A percentile compares a stretch with the other conserved stretches of the same genome.
These are phyloP conservation scores for Selenicereus undatus DNA, from an alignment of 148 eudicot genomes.

Conservation along the genomic window DNA sequence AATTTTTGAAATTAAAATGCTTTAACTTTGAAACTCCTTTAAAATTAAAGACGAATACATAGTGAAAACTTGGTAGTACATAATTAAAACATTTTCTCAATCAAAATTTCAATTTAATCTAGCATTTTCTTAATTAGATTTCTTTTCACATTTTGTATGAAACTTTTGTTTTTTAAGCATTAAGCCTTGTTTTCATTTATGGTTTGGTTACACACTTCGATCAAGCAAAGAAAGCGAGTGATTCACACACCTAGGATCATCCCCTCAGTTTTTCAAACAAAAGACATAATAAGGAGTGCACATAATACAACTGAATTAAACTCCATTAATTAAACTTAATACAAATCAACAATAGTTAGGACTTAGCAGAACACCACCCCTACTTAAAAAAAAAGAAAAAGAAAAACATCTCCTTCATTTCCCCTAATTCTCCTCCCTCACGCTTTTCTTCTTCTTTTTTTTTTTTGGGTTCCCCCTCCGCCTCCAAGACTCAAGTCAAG, in stretches of 20 bases:
- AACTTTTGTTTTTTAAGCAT: too few species aligned
- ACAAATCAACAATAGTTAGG: conserved; percentile 1
- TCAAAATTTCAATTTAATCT: too few species aligned
- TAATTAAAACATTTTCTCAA: too few species aligned
- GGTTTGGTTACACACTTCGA: not conserved
- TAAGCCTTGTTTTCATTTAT: too few species aligned
- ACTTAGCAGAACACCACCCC: not conserved
- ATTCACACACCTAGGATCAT: not conserved
- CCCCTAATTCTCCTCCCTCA: not conserved
- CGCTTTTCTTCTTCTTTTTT: not conserved
- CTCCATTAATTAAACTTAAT: not conserved
- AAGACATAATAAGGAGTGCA: not conserved
- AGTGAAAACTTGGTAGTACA: too few species aligned
- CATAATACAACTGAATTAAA: not conserved
- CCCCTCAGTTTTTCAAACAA: too few species aligned
- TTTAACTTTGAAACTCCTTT: too few species aligned
- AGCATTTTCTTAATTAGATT: too few species aligned
- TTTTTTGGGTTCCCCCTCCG: not conserved
- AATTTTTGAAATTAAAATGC: too few species aligned
- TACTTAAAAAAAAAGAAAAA: not conserved
- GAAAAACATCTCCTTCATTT: not conserved
- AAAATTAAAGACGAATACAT: too few species aligned
- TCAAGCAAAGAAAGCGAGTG: not conserved
- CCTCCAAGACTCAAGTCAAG: not conserved
- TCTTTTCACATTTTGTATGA: too few species aligned